Base-by-base conservation (phyloP, 805 yeast species). In the Candida easanensis region DNA sequence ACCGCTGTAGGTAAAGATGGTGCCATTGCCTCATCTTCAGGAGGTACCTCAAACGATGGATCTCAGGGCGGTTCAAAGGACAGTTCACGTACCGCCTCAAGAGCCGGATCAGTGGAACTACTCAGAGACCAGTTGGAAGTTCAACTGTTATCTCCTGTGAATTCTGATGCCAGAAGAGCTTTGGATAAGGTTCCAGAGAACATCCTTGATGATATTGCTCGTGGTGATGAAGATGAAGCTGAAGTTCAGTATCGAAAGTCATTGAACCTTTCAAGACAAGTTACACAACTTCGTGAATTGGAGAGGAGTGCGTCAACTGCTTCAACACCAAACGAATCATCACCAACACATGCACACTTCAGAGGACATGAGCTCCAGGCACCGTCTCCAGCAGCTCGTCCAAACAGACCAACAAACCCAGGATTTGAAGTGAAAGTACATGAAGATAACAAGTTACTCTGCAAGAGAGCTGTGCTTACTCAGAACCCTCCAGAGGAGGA, bases 171-270 rank as follows among this genome's bases (percentile, higher is more conserved):
- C 3, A 14, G 32, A 9, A 33, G 25, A 16, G 41, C 28, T 5
- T 31, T 52, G 11, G 45, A 49, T 6, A 34, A 21, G 0, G 54
- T 45, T 2, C 58, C 58, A 11, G 22, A 26, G 15, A 41, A 38
- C n/a, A 48, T 55, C 9, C 21, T 51, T 11, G 44, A 39, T 14
- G 59, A 55, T 32, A 41, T 55, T 33, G 51, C 56, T 1, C 42
- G 48, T 25, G 62, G 62, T 35, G 62, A 58, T 39, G 57, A 52
- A 33, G 50, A 56, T 33, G 46, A 50, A 9, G 50, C 48, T 4
- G 62, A 58, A 38, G 47, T 45, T 6, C 28, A 41, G 23, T 51
- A 44, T 33, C 49, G 55, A 11, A 45, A 41, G 35, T 42, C 48
- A 13, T n/a, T 49, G 22, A 41, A 46, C n/a, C 25, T 42, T 4